phyloP scores from a whole-genome alignment of 176 grass and related monocot genomes.

The Lolium multiflorum region DNA sequence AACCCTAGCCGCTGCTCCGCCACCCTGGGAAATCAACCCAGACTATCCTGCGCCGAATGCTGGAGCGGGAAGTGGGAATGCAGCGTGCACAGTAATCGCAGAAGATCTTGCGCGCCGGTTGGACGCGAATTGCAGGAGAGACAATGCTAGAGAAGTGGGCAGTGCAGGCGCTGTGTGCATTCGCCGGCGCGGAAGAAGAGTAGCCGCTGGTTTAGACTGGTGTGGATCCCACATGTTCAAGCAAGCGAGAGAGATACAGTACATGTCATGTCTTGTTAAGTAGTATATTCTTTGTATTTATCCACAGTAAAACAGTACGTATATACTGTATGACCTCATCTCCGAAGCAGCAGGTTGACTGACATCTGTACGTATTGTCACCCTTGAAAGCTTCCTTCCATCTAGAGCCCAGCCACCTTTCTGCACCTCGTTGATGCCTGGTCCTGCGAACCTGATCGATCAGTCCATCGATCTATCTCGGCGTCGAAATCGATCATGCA shows the following conservation, averaged over 20 bases:
- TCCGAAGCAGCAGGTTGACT: neutral
- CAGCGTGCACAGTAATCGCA: neutral
- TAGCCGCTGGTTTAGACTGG: neutral
- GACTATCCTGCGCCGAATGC: neutral
- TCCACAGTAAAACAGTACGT: conserved; percentile 22
- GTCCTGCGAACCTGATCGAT: neutral
- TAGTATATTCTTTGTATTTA: conserved; percentile 12
- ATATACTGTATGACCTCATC: neutral
- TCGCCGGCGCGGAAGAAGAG: neutral
- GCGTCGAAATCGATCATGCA: neutral
- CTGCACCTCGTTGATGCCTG: neutral
- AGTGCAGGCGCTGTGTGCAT: neutral
- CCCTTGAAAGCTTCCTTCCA: neutral
- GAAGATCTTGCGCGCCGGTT: neutral
- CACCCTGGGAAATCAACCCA: neutral
- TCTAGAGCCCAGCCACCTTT: neutral
- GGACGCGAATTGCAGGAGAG: neutral
- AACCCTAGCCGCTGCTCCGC: neutral
- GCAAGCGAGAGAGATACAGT: neutral
- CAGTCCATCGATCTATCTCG: neutral
- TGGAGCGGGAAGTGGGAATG: neutral
- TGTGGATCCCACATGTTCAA: neutral
- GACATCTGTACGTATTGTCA: conserved; percentile 16
- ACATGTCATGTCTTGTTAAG: neutral
- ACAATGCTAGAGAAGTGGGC: neutral